A percentile compares a stretch with the other conserved stretches of the same genome.
phyloP scores from a whole-genome alignment of 768 basidiomycete species.

The Cyclocybe cylindracea region DNA sequence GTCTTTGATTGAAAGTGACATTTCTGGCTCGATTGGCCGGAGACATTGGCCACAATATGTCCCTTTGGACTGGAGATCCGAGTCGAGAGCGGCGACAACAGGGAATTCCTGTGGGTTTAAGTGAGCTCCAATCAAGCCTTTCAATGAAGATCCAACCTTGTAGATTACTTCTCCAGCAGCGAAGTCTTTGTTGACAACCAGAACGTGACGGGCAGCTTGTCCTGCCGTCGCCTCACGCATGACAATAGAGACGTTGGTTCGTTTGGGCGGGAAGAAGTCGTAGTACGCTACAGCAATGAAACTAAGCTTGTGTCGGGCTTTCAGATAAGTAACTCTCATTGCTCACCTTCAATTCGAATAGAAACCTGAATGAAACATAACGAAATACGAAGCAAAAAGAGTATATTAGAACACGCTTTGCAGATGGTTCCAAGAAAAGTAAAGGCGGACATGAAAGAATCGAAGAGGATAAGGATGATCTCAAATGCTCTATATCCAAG shows the following conservation, averaged over 20 bases:
- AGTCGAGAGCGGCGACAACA: slow-evolving; percentile 68
- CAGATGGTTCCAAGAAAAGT: slow-evolving; percentile 20
- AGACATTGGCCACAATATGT: slow-evolving; percentile 78
- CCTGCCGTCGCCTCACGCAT: slow-evolving; percentile 27
- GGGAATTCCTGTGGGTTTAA: slow-evolving; percentile 63
- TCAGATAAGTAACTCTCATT: slow-evolving; percentile 12
- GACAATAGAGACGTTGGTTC: slow-evolving; percentile 67
- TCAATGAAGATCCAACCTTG: slow-evolving; percentile 42
- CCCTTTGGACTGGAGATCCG: slow-evolving; percentile 67
- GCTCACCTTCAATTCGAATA: slow-evolving; percentile 76
- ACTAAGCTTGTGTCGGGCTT: slow-evolving; percentile 7
- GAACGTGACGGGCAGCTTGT: slow-evolving; percentile 46
- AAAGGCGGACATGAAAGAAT: slow-evolving; percentile 23
- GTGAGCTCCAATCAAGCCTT: not conserved
- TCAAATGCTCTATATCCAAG: slow-evolving; percentile 22
- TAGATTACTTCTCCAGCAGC: slow-evolving; percentile 75
- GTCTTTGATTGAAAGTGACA: slow-evolving; percentile 41
- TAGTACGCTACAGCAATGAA: slow-evolving; percentile 63
- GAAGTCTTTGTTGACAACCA: slow-evolving; percentile 70
- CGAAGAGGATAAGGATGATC: slow-evolving; percentile 11
- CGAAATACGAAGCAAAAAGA: slow-evolving; percentile 35
- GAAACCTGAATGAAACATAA: slow-evolving; percentile 50
- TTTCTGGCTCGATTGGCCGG: slow-evolving; percentile 49
- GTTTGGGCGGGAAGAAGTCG: slow-evolving; percentile 72
- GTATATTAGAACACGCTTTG: slow-evolving; percentile 64